These are phyloP conservation scores for Mycena pura DNA, from an alignment of 768 basidiomycete genomes.

Conservation along the genomic window DNA sequence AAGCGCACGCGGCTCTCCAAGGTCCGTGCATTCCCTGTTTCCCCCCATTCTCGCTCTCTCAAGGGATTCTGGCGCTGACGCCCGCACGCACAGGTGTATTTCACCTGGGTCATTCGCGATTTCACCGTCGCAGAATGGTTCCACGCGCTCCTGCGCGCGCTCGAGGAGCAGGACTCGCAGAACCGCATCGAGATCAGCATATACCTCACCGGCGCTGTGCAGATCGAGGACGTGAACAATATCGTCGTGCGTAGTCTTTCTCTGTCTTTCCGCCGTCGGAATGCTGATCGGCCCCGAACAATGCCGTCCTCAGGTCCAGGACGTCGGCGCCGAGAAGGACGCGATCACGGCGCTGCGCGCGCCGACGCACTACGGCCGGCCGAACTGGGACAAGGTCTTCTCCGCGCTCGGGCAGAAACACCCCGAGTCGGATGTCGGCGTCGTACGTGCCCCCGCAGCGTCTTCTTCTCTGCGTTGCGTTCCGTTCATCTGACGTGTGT, in stretches of 20 bases:
- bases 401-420: conserved; percentile 80
- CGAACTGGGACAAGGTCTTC: conserved; percentile 85
- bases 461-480: not conserved
- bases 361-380: conserved; percentile 92
- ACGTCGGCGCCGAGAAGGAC: conserved; percentile 92
- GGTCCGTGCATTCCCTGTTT: conserved; percentile 40
- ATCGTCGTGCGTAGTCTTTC: conserved; percentile 69
- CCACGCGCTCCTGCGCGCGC: conserved; percentile 90
- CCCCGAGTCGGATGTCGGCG: conserved; percentile 87
- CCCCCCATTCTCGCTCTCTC: not conserved
- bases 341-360: conserved; percentile 88
- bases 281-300: not conserved
- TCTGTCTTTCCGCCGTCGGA: not conserved
- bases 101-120: conserved; percentile 95
- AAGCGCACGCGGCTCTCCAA: conserved; percentile 87
- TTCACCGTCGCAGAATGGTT: conserved; percentile 93
- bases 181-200: conserved; percentile 93
- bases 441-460: conserved; percentile 52
- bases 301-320: conserved; percentile 62
- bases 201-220: conserved; percentile 89
- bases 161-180: conserved; percentile 90
- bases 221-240: conserved; percentile 93
- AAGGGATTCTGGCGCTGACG: too few species aligned
- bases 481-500: too few species aligned
- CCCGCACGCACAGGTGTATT: too few species aligned